Conservation (phyloP, 1,139 yeast genomes). For the Blastobotrys arbuscula region DNA sequence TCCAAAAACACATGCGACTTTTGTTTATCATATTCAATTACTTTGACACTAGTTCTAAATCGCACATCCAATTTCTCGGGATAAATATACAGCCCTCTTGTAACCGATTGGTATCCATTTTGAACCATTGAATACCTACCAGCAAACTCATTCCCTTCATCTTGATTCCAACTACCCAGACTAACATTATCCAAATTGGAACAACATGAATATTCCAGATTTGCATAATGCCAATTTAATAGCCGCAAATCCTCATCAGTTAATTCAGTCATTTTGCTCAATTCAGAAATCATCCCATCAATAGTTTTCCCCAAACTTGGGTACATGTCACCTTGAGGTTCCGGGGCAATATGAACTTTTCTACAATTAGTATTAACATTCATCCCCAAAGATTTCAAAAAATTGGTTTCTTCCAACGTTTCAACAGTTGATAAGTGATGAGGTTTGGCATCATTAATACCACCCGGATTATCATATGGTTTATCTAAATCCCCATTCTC, state of each 20-base stretch:
- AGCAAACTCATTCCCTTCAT: constrained; percentile 38
- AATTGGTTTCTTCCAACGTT: constrained; percentile 29
- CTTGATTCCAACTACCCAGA: constrained; percentile 40
- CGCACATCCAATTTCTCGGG: constrained; percentile 39
- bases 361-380: constrained; percentile 20
- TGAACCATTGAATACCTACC: constrained; percentile 38
- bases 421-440: constrained; percentile 13
- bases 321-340: constrained; percentile 34
- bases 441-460: constrained; percentile 19
- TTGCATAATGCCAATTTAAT: constrained; percentile 40
- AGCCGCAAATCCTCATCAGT: constrained; percentile 34
- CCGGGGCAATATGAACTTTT: constrained; percentile 33
- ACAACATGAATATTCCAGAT: constrained; percentile 39
- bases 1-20: constrained; percentile 33
- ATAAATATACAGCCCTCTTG: constrained; percentile 37
- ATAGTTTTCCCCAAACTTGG: constrained; percentile 39
- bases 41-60: constrained; percentile 37
- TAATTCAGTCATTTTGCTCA: constrained; percentile 31
- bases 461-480: constrained; percentile 32
- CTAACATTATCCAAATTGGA: constrained; percentile 35
- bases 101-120: constrained; percentile 35
- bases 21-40: constrained; percentile 34
- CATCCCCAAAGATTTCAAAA: constrained; percentile 31
- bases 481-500: constrained; percentile 30
- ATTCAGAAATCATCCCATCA: constrained; percentile 32